Percentiles rank a stretch among this genome's conserved stretches.
phyloP scores from a whole-genome alignment of 2,329 filamentous ascomycete genomes.

The Pseudogymnoascus sp. region DNA sequence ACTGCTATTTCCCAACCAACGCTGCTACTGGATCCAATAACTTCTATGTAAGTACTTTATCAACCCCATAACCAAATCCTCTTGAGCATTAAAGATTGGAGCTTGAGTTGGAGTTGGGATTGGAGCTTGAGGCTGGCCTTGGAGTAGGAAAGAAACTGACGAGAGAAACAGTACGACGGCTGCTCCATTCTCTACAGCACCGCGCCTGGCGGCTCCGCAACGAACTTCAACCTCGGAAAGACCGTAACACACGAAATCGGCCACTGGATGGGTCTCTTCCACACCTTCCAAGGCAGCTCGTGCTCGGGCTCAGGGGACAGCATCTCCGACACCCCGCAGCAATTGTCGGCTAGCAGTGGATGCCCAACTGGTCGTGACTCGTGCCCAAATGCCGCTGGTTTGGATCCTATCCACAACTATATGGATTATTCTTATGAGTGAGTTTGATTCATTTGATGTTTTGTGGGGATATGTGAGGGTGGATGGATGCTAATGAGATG shows the following conservation, averaged over 20 bases:
- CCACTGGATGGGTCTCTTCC: slow-evolving; percentile 41
- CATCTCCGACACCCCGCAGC: slow-evolving; percentile 34
- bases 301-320: slow-evolving; percentile 32
- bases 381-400: slow-evolving; percentile 18
- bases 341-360: slow-evolving; percentile 26
- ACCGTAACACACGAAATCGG: slow-evolving; percentile 38
- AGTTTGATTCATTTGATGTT: background rate
- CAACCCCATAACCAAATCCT: background rate
- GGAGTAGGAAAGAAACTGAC: slow-evolving; percentile 2
- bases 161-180: slow-evolving; percentile 19
- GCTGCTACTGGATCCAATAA: slow-evolving; percentile 24
- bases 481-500: slow-evolving; percentile 13
- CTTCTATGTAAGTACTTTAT: slow-evolving; percentile 22
- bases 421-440: slow-evolving; percentile 34
- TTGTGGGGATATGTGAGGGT: slow-evolving; percentile 10
- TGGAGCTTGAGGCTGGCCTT: slow-evolving; percentile 5
- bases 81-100: background rate
- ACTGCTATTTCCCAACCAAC: slow-evolving; percentile 20
- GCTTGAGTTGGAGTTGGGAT: background rate
- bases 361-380: slow-evolving; percentile 34
- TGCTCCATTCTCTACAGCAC: slow-evolving; percentile 32
- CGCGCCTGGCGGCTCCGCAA: slow-evolving; percentile 31
- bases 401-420: slow-evolving; percentile 29
- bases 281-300: slow-evolving; percentile 37
- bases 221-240: slow-evolving; percentile 30